These are phyloP conservation scores for Datisca glomerata DNA, from an alignment of 306 rosid species.

Conservation along the genomic window DNA sequence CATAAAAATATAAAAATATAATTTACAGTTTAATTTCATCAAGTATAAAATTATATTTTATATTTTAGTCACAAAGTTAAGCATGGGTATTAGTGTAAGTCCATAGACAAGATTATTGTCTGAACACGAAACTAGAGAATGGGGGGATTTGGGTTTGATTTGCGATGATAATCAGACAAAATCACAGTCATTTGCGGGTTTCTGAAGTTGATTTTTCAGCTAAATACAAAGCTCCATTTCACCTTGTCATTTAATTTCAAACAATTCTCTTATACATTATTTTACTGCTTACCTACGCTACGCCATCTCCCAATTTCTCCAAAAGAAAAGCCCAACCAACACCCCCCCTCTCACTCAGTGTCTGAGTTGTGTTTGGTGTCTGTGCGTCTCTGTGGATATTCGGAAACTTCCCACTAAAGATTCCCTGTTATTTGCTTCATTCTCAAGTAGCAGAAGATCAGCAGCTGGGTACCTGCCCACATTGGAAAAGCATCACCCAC, in stretches of 20 bases:
- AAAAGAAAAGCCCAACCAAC: constrained; percentile 5
- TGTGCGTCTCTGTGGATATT: not conserved
- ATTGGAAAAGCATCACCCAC: constrained; percentile 3
- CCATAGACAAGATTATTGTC: too few species aligned
- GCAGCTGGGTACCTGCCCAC: constrained; percentile 14
- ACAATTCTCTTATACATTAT: not conserved
- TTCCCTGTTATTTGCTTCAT: constrained; percentile 24
- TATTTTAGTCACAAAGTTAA: too few species aligned
- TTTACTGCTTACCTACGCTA: constrained; percentile 26
- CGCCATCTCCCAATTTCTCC: constrained; percentile 1
- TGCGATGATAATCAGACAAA: too few species aligned
- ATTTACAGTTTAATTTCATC: too few species aligned
- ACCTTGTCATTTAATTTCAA: constrained; percentile 18
- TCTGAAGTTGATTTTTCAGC: constrained; percentile 33
- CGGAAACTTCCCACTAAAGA: constrained; percentile 21
- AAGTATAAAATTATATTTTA: too few species aligned
- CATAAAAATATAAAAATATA: too few species aligned
- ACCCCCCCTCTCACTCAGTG: constrained; percentile 3
- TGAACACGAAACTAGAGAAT: too few species aligned
- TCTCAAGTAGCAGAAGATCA: constrained; percentile 36
- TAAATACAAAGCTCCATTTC: constrained; percentile 26
- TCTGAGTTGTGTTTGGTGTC: not conserved
- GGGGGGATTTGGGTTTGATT: too few species aligned
- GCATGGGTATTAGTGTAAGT: too few species aligned
- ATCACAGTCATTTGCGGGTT: constrained; percentile 34